Base-by-base conservation (phyloP, 2,329 filamentous ascomycete species). In the Aspergillus pseudoviridinutans region DNA sequence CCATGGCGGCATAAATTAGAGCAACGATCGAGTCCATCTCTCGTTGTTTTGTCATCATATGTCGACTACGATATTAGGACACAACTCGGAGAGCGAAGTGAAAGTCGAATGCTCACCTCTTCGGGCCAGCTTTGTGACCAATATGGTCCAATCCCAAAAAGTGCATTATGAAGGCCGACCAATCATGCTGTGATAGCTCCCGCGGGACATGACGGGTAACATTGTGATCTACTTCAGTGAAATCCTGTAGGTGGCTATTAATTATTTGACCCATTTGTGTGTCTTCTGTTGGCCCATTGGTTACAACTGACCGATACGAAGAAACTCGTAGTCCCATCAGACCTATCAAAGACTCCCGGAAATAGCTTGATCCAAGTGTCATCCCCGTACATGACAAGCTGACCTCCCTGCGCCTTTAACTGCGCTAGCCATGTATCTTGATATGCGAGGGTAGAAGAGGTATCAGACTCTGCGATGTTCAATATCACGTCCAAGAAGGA, bases 291-390 rank as follows among this genome's bases (percentile, higher is more conserved):
- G 9, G 22, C 54, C 53, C 20, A 17, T 38, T 27, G 20, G 51
- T 35, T 27, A 55, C 50, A 50, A 84, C 88, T 81, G 74, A 96
- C 91, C 74, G 94, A 92, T 66, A 99, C 94, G 75, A 97, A 99
- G 75, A 99, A 99, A 77, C 93, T 97, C 56, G 92, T 92, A 2
- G 94, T 99, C 50, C 95, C 94, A 74, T 99, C 95, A 52, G 87
- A 82, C 44, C 92, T 87, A 65, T 88, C 86, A 77, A 99, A 99
- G 50, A 89, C 91, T 17, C 84, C 86, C 0, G 94, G 94, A 67
- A 99, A 99, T 14, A 99, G 81, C 78, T 97, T 97, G 65, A 99
- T 79, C 95, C 94, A 99, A 22, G 94, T 99, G 73, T 99, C 94
- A 69, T 99, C 94, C 51, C 94, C 94, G 70, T 94, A 97, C 88